Evolutionary conservation across 495 filamentous ascomycete species (phyloP).

Genomic region (Tuber brumale): DNA sequence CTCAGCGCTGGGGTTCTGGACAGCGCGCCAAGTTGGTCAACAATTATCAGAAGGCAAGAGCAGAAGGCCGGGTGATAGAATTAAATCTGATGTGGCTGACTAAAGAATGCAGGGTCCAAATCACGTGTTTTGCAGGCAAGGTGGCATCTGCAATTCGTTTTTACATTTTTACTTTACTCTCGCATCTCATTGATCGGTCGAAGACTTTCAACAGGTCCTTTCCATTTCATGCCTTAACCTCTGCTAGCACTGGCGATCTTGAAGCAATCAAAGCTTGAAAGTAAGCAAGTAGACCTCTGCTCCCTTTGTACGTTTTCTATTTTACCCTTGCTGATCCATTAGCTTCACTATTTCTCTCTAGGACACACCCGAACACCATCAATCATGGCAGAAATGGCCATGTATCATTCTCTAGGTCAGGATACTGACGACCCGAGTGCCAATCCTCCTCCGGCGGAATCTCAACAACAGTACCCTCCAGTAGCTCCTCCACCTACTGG

Average conservation of each 20-base stretch:
- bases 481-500: conserved; percentile 53
- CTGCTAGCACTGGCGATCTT: conserved; percentile 10
- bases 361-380: conserved; percentile 41
- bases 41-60: not conserved
- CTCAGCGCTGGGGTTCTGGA: conserved; percentile 2
- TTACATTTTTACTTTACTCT: not conserved
- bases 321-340: conserved; percentile 19
- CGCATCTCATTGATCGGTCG: not conserved
- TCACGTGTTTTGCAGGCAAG: conserved; percentile 33
- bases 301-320: conserved; percentile 9
- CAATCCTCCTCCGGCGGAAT: conserved; percentile 53
- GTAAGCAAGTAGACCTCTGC: conserved; percentile 17
- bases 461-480: conserved; percentile 53
- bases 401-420: conserved; percentile 67
- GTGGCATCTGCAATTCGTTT: conserved; percentile 27
- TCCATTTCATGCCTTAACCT: not conserved
- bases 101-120: not conserved
- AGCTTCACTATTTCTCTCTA: conserved; percentile 13
- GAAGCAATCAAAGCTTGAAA: conserved; percentile 33
- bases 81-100: conserved; percentile 1
- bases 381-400: conserved; percentile 66
- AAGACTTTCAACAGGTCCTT: not conserved
- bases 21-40: not conserved
- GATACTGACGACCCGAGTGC: conserved; percentile 38
- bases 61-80: not conserved